Evolutionary conservation across 2,329 filamentous ascomycete species (phyloP).

Genomic region (Colletotrichum incanum): DNA sequence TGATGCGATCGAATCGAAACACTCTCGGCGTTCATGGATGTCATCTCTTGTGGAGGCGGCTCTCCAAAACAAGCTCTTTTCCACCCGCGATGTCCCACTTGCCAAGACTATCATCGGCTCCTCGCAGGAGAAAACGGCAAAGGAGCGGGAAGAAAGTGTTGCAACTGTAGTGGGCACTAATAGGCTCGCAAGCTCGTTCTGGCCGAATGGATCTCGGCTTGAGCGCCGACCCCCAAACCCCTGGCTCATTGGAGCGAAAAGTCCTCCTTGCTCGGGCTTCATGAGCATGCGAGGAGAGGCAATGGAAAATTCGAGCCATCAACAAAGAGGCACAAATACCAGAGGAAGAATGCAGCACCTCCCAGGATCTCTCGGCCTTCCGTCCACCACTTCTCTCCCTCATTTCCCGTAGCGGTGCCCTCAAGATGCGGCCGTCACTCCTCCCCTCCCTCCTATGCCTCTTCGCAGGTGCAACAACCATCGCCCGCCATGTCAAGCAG

Average conservation of each 20-base stretch:
- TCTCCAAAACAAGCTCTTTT: slow-evolving; percentile 21
- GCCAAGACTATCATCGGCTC: slow-evolving; percentile 20
- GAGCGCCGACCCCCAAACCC: slow-evolving; percentile 9
- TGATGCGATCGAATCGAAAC: slow-evolving; percentile 34
- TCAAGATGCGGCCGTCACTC: slow-evolving; percentile 33
- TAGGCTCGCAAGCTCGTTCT: background rate
- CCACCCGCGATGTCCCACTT: slow-evolving; percentile 15
- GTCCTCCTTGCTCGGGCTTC: background rate
- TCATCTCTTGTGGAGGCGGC: slow-evolving; percentile 10
- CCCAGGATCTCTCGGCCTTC: background rate
- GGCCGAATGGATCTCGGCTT: background rate
- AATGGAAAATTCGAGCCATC: background rate
- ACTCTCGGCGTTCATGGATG: slow-evolving; percentile 1
- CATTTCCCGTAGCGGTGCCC: background rate
- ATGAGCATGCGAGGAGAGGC: background rate
- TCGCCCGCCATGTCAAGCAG: slow-evolving; percentile 31
- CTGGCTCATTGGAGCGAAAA: background rate
- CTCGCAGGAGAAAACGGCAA: slow-evolving; percentile 29
- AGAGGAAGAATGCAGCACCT: background rate
- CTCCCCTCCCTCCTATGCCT: slow-evolving; percentile 11
- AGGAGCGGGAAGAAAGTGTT: slow-evolving; percentile 19
- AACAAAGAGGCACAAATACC: slow-evolving; percentile 7
- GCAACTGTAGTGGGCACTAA: slow-evolving; percentile 3
- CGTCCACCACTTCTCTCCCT: background rate
- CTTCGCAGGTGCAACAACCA: slow-evolving; percentile 12